Base-by-base conservation (phyloP, 148 eudicot genomes). In the Oxyria digyna region DNA sequence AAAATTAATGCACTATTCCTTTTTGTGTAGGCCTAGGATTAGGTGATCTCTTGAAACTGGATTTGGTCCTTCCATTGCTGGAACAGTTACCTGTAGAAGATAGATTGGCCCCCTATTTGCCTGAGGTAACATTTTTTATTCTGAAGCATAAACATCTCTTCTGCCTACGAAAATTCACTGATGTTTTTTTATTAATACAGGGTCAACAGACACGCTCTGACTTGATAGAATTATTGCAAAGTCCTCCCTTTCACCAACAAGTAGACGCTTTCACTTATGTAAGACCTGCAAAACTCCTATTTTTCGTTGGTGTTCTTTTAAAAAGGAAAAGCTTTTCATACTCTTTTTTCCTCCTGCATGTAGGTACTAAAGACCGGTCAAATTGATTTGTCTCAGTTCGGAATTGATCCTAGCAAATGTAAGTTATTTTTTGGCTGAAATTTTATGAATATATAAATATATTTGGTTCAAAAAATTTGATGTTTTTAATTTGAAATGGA, bases 211-310 rank as follows among this genome's bases (percentile, higher is more conserved):
- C 90, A 69, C 72, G 79, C 26, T 80, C 76, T 73, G 97, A 91
- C 69, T 75, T 95, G 62, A 78, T 95, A 66, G 97, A 91, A 75
- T 81, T 95, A 52, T 62, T 91, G 40, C 99, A 95, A 78, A 85
- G 99, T 72, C 88, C 99, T 79, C 99, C 96, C 68, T 95, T 95
- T 52, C 97, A 97, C 63, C 99, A 95, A 71, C 99, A 95, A 87
- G 84, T 95, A 63, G 99, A 95, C 79, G 81, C 99, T 71, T 95
- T 95, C 75, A 88, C 97, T 73, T 91, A 95, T 75, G 99, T 91
- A 70, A 85, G 99, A 32, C 43, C n/a, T 35, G 20, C 41, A 32
- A 40, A 52, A 37, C 15, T 62, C 74, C 24, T n/a, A 3, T 26
- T 27, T 3, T 13, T 6, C 18, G 4, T 1, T 5, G 3, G 38